These are phyloP conservation scores for Chaetomium sp. DNA, from an alignment of 2,329 filamentous ascomycete genomes.

Conservation along the genomic window DNA sequence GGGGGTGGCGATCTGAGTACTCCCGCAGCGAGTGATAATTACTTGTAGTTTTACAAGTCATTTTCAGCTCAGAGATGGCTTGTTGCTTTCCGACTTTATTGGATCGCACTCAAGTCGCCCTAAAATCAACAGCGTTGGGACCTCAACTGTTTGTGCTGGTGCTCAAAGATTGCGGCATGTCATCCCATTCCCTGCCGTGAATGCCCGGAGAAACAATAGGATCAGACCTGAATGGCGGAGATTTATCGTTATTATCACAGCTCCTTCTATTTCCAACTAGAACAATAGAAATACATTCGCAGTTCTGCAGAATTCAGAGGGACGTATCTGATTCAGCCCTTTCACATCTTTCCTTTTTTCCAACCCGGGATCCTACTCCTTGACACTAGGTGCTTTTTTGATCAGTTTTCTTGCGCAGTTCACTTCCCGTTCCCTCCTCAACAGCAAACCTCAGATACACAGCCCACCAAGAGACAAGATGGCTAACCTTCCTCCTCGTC, in stretches of 20 bases:
- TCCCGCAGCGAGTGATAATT: background rate
- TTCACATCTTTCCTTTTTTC: background rate
- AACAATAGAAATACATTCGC: background rate
- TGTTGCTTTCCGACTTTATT: background rate
- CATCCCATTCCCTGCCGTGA: background rate
- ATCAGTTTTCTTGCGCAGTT: background rate
- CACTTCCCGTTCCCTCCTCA: background rate
- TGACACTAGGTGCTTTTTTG: background rate
- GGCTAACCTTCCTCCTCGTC: slow-evolving; percentile 14
- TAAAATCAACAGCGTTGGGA: background rate
- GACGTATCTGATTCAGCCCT: background rate
- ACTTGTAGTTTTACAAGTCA: background rate
- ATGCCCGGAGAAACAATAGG: background rate
- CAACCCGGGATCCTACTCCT: background rate
- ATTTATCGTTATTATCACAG: no score
- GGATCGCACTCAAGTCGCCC: background rate
- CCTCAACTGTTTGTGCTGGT: background rate
- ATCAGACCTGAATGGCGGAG: background rate
- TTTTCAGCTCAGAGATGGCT: background rate
- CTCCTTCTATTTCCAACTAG: background rate
- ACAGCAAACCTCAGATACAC: background rate
- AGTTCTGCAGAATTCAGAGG: background rate
- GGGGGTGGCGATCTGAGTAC: background rate
- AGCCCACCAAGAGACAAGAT: background rate
- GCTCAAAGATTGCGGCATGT: background rate